These are phyloP conservation scores for Acrasis kona DNA, from an alignment of 78 protist species.

Conservation along the genomic window DNA sequence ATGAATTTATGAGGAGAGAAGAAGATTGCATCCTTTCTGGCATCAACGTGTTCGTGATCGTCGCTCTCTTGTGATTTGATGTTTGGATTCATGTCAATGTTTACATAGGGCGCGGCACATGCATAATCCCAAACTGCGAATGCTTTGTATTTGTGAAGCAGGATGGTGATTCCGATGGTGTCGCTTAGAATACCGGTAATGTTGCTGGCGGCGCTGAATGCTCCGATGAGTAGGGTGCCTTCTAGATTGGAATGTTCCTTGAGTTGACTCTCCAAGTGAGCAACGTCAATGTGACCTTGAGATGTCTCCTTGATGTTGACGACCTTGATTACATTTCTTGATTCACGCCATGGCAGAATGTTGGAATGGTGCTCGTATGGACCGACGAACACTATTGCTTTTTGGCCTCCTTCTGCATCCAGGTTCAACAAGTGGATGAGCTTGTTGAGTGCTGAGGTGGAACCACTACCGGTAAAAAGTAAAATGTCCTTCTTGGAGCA, in stretches of 20 bases:
- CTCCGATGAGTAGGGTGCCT: slow-evolving; percentile 42
- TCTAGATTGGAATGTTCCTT: neutral
- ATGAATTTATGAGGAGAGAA: slow-evolving; percentile 80
- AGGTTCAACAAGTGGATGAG: slow-evolving; percentile 25
- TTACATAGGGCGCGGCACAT: slow-evolving; percentile 67
- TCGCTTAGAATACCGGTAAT: slow-evolving; percentile 70
- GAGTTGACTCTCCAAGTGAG: slow-evolving; percentile 18
- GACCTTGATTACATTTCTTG: slow-evolving; percentile 21
- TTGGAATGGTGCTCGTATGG: slow-evolving; percentile 87
- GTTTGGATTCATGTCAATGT: slow-evolving; percentile 45
- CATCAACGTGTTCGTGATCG: neutral
- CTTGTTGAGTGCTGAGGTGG: slow-evolving; percentile 47
- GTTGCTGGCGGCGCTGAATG: slow-evolving; percentile 78
- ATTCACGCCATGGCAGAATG: slow-evolving; percentile 87
- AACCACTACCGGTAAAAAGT: slow-evolving; percentile 58
- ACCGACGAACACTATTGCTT: slow-evolving; percentile 51
- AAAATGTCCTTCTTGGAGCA: slow-evolving; percentile 33
- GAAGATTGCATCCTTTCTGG: slow-evolving; percentile 67
- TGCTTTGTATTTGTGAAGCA: slow-evolving; percentile 56
- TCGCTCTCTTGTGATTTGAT: neutral
- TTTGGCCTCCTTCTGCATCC: neutral
- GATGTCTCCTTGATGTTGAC: neutral
- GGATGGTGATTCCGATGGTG: slow-evolving; percentile 27
- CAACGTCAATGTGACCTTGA: slow-evolving; percentile 27
- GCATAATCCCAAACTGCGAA: slow-evolving; percentile 78